Conservation (phyloP, 1,139 yeast genomes). For the Candida buenavistaensis region DNA sequence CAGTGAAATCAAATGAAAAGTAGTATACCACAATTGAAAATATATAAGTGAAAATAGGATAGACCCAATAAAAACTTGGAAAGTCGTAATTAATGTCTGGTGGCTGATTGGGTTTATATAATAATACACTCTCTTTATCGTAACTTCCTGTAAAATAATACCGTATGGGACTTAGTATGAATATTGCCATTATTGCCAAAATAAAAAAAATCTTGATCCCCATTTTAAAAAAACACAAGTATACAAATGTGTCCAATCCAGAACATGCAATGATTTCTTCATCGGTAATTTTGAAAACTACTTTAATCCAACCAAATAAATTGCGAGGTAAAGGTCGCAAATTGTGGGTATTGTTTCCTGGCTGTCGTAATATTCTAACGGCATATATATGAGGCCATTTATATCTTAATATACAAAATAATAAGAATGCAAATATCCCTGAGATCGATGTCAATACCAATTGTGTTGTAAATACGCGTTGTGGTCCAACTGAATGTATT, state of each 20-base stretch:
- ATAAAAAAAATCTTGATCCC: slow-evolving; percentile 41
- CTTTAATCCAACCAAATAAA: slow-evolving; percentile 43
- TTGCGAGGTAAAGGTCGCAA: slow-evolving; percentile 38
- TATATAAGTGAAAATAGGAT: slow-evolving; percentile 81
- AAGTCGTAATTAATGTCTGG: slow-evolving; percentile 28
- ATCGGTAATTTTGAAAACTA: slow-evolving; percentile 36
- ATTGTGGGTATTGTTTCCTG: slow-evolving; percentile 17
- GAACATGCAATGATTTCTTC: slow-evolving; percentile 42
- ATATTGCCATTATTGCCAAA: slow-evolving; percentile 38
- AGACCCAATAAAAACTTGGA: slow-evolving; percentile 61
- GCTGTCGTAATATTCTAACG: slow-evolving; percentile 42
- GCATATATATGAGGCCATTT: slow-evolving; percentile 55
- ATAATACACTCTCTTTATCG: slow-evolving; percentile 37
- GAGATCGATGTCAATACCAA: slow-evolving; percentile 37
- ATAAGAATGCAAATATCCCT: slow-evolving; percentile 35
- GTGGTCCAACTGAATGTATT: slow-evolving; percentile 31
- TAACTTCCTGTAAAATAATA: slow-evolving; percentile 48
- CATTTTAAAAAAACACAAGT: slow-evolving; percentile 45
- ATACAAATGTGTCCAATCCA: slow-evolving; percentile 50
- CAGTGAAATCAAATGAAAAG: slow-evolving; percentile 66
- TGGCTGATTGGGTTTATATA: slow-evolving; percentile 12
- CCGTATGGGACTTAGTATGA: slow-evolving; percentile 43
- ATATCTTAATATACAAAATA: slow-evolving; percentile 43
- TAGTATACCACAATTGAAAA: slow-evolving; percentile 72
- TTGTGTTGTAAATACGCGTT: slow-evolving; percentile 47